phyloP scores from a whole-genome alignment of 2,329 filamentous ascomycete species.

The Metarhizium robertsii region DNA sequence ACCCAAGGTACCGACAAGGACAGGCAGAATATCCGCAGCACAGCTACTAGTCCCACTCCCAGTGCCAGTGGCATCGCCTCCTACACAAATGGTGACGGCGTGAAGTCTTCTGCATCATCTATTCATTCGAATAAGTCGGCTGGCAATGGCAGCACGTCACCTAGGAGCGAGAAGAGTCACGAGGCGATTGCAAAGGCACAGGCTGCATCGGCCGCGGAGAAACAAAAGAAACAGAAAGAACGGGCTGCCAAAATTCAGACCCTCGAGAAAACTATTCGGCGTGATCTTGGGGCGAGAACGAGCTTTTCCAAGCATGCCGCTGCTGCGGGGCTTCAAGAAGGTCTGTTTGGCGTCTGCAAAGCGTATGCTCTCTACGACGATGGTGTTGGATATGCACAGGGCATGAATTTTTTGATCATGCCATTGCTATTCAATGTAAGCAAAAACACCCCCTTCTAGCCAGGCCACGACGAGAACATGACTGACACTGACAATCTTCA shows the following conservation, averaged over 20 bases:
- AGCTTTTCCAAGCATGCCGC: conserved; percentile 96
- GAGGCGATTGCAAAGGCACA: conserved; percentile 60
- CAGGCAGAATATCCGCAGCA: conserved; percentile 47
- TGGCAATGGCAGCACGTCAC: conserved; percentile 44
- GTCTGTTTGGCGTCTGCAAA: conserved; percentile 91
- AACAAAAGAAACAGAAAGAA: conserved; percentile 70
- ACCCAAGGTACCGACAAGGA: conserved; percentile 75
- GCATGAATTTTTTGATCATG: conserved; percentile 98
- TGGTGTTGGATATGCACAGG: conserved; percentile 90
- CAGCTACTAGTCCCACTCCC: conserved; percentile 36
- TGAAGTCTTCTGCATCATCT: conserved; percentile 74
- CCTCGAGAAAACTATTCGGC: conserved; percentile 83
- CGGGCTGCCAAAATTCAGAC: conserved; percentile 66
- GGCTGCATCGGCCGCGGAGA: conserved; percentile 53
- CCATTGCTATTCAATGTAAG: conserved; percentile 86
- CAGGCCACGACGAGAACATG: background rate
- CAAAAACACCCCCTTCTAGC: background rate
- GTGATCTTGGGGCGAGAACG: conserved; percentile 83
- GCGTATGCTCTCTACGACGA: conserved; percentile 95
- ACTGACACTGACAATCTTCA: background rate
- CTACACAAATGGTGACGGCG: conserved; percentile 52
- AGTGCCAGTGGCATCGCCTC: conserved; percentile 48
- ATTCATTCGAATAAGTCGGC: conserved; percentile 69
- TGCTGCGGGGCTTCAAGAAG: conserved; percentile 83
- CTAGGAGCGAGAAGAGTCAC: conserved; percentile 49